A percentile compares a stretch with the other conserved stretches of the same genome.
phyloP scores from a whole-genome alignment of 306 rosid genomes.

The Corylus avellana region DNA sequence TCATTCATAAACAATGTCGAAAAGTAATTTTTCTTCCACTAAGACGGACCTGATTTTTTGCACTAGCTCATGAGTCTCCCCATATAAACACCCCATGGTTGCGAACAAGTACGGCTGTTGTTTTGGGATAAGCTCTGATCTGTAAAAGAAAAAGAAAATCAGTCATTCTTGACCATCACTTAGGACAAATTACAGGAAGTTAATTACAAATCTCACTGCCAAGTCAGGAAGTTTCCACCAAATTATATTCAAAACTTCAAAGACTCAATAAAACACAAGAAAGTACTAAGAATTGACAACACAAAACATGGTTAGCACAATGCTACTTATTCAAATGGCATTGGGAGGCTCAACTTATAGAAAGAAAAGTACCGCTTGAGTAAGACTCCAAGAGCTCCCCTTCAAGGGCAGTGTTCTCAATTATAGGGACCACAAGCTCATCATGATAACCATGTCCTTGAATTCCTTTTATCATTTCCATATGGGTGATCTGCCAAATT shows the following conservation, averaged over 20 bases:
- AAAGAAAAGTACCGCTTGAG: constrained; percentile 57
- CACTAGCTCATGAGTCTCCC: constrained; percentile 96
- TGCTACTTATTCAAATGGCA: background rate
- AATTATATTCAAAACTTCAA: too few species aligned
- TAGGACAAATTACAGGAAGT: too few species aligned
- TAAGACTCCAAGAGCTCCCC: constrained; percentile 85
- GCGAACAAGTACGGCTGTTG: constrained; percentile 96
- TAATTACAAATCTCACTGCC: too few species aligned
- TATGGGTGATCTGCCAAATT: constrained; percentile 73
- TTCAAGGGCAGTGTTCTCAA: constrained; percentile 89
- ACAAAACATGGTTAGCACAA: background rate
- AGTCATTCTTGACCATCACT: too few species aligned
- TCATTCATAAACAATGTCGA: too few species aligned
- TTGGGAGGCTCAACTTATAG: background rate
- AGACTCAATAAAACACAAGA: too few species aligned
- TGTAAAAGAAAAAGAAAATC: constrained; percentile 30
- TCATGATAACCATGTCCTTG: constrained; percentile 95
- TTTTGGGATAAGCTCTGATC: constrained; percentile 90
- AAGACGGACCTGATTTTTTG: constrained; percentile 85
- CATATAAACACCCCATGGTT: constrained; percentile 90
- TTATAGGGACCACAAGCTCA: constrained; percentile 92
- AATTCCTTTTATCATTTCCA: constrained; percentile 99
- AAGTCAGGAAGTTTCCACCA: background rate
- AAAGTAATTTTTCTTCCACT: background rate
- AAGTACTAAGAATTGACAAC: too few species aligned